phyloP scores from a whole-genome alignment of 768 basidiomycete species.

The Pleurotus pulmonarius region DNA sequence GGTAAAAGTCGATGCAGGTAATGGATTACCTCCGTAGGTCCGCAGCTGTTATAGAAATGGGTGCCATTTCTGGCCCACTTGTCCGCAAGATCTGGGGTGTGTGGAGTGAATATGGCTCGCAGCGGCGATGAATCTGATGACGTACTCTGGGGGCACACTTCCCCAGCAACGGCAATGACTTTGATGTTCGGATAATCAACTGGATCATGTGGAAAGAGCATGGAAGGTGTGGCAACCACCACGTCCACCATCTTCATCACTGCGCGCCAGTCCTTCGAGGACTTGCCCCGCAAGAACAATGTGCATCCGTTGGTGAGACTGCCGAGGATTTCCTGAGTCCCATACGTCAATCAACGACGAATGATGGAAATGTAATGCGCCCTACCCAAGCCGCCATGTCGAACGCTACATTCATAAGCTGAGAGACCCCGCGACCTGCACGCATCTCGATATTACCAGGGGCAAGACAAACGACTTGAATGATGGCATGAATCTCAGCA shows the following conservation, averaged over 20 bases:
- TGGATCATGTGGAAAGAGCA: conserved; percentile 45
- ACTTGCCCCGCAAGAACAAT: conserved; percentile 48
- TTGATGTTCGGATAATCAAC: conserved; percentile 52
- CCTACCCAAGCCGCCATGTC: conserved; percentile 60
- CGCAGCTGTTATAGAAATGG: conserved; percentile 49
- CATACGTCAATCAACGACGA: background rate
- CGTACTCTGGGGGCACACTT: conserved; percentile 49
- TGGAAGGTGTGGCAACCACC: conserved; percentile 51
- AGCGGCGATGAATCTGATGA: background rate
- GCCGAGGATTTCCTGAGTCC: conserved; percentile 40
- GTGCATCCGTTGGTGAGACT: conserved; percentile 49
- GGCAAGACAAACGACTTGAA: background rate
- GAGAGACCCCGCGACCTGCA: conserved; percentile 53
- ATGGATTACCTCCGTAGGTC: conserved; percentile 42
- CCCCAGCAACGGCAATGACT: conserved; percentile 50
- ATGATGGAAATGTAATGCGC: background rate
- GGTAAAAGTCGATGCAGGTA: background rate
- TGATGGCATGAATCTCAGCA: background rate
- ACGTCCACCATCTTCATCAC: conserved; percentile 47
- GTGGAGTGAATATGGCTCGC: no score
- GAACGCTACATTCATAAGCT: conserved; percentile 61
- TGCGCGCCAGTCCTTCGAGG: conserved; percentile 43
- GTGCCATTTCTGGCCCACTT: conserved; percentile 32
- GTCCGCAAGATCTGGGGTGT: conserved; percentile 31
- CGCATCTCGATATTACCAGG: conserved; percentile 57